Evolutionary conservation across 1,139 yeast genomes (phyloP).

Genomic region (Kodamaea suecica): DNA sequence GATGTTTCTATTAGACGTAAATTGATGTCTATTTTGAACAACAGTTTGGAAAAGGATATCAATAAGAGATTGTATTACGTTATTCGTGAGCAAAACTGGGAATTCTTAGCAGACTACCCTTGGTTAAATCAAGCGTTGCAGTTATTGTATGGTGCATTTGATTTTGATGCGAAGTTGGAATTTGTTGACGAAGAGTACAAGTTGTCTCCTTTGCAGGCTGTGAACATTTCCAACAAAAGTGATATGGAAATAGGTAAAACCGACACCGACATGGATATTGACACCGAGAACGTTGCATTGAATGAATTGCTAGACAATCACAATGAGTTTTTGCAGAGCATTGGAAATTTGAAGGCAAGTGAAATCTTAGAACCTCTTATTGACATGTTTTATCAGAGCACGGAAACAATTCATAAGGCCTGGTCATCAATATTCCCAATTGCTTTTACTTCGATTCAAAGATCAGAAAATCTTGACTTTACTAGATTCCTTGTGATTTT

Average conservation of each 20-base stretch:
- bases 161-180: constrained; percentile 43
- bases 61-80: constrained; percentile 80
- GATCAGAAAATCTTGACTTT: constrained; percentile 80
- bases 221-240: not conserved
- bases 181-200: constrained; percentile 50
- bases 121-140: constrained; percentile 96
- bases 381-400: constrained; percentile 80
- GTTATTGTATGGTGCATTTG: constrained; percentile 75
- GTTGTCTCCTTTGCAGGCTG: constrained; percentile 49
- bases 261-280: constrained; percentile 26
- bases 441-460: constrained; percentile 68
- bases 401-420: constrained; percentile 74
- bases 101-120: constrained; percentile 83
- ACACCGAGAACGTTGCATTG: constrained; percentile 14
- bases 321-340: constrained; percentile 42
- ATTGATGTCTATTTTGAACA: constrained; percentile 76
- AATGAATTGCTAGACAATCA: constrained; percentile 49
- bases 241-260: not conserved
- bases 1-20: constrained; percentile 74
- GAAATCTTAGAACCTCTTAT: constrained; percentile 68
- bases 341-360: constrained; percentile 50
- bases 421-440: constrained; percentile 86
- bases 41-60: constrained; percentile 76
- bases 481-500: constrained; percentile 74
- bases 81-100: constrained; percentile 95